Conservation (phyloP, 2,329 filamentous ascomycete species). For the Fusarium newnesense region DNA sequence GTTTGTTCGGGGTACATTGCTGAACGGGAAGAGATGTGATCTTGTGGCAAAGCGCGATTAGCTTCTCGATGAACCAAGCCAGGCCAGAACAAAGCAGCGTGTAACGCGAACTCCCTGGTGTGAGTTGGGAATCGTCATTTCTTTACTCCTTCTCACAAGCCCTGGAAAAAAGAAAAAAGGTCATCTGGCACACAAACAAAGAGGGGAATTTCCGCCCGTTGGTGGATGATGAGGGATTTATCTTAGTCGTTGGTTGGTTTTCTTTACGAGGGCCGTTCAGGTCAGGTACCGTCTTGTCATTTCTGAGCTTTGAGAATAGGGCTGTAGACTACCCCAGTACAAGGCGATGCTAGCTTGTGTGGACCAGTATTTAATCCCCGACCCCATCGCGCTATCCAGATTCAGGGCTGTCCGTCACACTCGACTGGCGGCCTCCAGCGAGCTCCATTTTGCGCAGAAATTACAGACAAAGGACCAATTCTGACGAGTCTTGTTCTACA, state of each 20-base stretch:
- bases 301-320: not conserved
- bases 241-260: not conserved
- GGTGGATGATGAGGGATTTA: not conserved
- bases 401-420: not conserved
- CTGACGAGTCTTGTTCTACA: too few species aligned
- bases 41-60: not conserved
- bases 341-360: not conserved
- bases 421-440: not conserved
- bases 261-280: not conserved
- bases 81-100: too few species aligned
- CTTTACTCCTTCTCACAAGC: not conserved
- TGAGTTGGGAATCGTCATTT: rapidly evolving
- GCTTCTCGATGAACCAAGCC: not conserved
- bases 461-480: too few species aligned
- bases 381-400: not conserved
- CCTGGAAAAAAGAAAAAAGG: not conserved
- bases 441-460: not conserved
- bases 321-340: not conserved
- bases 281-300: not conserved
- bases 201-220: not conserved
- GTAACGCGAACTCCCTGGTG: not conserved
- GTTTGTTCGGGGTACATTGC: not conserved
- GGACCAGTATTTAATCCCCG: not conserved
- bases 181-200: not conserved
- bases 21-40: rapidly evolving